A percentile compares a stretch with the other conserved stretches of the same genome.
Conservation (phyloP, 2,329 filamentous ascomycete species). For the Zymoseptoria tritici region DNA sequence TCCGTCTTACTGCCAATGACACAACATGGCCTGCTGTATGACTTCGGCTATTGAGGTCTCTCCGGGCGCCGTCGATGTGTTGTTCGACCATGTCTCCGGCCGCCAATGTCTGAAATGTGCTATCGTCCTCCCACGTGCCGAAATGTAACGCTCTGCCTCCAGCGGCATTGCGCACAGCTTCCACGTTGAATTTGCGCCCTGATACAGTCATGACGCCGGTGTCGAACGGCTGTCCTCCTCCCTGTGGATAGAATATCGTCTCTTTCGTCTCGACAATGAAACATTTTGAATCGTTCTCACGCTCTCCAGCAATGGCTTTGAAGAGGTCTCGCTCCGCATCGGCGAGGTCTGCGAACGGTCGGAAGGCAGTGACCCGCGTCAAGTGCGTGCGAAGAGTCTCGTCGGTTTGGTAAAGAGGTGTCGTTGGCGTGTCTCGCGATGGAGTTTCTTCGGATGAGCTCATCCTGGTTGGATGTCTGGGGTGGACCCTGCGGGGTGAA, state of each 20-base stretch:
- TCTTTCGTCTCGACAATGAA: slow-evolving; percentile 39
- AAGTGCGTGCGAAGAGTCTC: slow-evolving; percentile 4
- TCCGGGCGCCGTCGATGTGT: slow-evolving; percentile 52
- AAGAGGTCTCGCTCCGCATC: slow-evolving; percentile 1
- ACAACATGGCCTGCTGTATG: slow-evolving; percentile 71
- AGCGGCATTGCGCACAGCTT: slow-evolving; percentile 50
- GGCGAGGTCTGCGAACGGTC: not conserved
- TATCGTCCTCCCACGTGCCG: slow-evolving; percentile 43
- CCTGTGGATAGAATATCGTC: slow-evolving; percentile 71
- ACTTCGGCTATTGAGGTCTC: slow-evolving; percentile 57
- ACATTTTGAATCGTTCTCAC: not conserved
- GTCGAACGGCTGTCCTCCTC: slow-evolving; percentile 66
- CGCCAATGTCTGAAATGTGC: not conserved
- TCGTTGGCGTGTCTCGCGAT: not conserved
- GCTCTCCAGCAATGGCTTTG: not conserved
- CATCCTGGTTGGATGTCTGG: not conserved
- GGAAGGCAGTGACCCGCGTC: slow-evolving; percentile 3
- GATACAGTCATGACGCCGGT: slow-evolving; percentile 47
- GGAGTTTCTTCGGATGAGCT: not conserved
- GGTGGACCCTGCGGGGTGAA: not conserved
- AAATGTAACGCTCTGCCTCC: slow-evolving; percentile 57
- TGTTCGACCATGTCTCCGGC: slow-evolving; percentile 46
- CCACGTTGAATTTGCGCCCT: slow-evolving; percentile 43
- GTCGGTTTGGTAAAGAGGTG: slow-evolving; percentile 3
- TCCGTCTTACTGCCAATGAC: slow-evolving; percentile 56